Evolutionary conservation across 371 early-diverging fungal species (phyloP), one percentile per base, ranked within the genome.

Genomic region (Mucor circinelloides): DNA sequence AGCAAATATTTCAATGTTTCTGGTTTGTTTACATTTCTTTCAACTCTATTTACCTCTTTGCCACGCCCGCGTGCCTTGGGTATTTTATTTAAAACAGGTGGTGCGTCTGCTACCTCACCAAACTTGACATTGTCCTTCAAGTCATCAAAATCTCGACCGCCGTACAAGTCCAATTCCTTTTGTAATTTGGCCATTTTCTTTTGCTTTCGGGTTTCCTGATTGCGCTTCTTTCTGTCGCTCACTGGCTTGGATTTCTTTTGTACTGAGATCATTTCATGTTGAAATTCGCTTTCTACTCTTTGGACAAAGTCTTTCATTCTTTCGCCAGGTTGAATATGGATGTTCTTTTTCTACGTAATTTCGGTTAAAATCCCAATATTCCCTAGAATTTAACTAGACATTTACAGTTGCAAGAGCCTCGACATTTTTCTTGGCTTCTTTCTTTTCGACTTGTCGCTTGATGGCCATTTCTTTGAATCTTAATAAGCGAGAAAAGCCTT

Each of bases 31-130:
- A 28, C 30, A 19, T 21, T 9, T 27, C 50, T 52, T 3, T 6
- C 12, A 27, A n/a, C 19, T 10, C 21, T 5, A 28, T 52, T 56
- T 75, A 77, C 80, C 72, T 78, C 64, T 64, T 80, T 80, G 48
- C 66, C 74, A 36, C 66, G 69, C 19, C 80, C 82, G 27, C 81
- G 78, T 31, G 80, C 83, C 48, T 85, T 87, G n/a, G 83, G 85
- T 27, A 84, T 55, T 50, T 74, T 76, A 13, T 70, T 84, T 19
- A 87, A 68, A 2, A 67, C 71, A 31, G 87, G 87, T 52, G 87
- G 87, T 28, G 85, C 85, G 70, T 85, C 76, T 6, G 75, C 87
- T 4, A 87, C 85, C 66, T 87, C 87, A 38, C 87, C 87, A 74
- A 87, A 87, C 60, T 80, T 79, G 19, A 87, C 82, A 21, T 80